These are phyloP conservation scores for Prunus mongolica DNA, from an alignment of 306 rosid genomes.

Conservation along the genomic window DNA sequence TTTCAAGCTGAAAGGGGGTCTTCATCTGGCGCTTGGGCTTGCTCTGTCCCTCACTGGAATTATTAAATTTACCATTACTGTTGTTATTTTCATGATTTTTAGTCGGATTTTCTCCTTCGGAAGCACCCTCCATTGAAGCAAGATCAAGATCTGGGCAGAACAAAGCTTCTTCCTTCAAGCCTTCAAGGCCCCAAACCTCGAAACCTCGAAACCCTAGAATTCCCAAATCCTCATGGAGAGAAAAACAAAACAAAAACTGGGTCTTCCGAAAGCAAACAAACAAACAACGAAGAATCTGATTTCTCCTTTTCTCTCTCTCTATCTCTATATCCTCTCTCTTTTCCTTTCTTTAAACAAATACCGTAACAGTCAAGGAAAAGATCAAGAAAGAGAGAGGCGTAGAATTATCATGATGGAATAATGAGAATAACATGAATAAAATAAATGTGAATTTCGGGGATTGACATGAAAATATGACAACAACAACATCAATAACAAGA, in stretches of 20 bases:
- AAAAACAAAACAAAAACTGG: slow-evolving; percentile 8
- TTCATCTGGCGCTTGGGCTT: slow-evolving; percentile 99
- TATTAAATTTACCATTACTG: slow-evolving; percentile 47
- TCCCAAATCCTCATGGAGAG: slow-evolving; percentile 30
- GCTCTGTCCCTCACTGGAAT: slow-evolving; percentile 91
- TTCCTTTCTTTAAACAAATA: slow-evolving; percentile 41
- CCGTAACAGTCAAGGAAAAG: slow-evolving; percentile 70
- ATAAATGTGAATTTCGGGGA: slow-evolving; percentile 26
- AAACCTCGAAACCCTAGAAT: slow-evolving; percentile 47
- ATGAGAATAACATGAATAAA: slow-evolving; percentile 21
- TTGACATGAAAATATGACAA: slow-evolving; percentile 32
- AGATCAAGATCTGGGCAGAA: slow-evolving; percentile 48
- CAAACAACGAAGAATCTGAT: slow-evolving; percentile 34
- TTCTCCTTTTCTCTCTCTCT: slow-evolving; percentile 1
- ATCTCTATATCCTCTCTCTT: neutral
- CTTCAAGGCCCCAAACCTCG: neutral
- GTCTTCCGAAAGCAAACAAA: slow-evolving; percentile 29
- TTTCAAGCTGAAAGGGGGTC: slow-evolving; percentile 96
- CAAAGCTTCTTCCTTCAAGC: neutral
- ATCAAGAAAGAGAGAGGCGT: slow-evolving; percentile 25
- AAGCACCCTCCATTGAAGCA: slow-evolving; percentile 63
- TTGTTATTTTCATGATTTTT: slow-evolving; percentile 33
- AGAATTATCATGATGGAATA: slow-evolving; percentile 53
- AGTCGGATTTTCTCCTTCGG: slow-evolving; percentile 61
- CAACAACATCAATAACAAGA: slow-evolving; percentile 39